These are phyloP conservation scores for Colletotrichum navitas DNA, from an alignment of 2,329 filamentous ascomycete genomes.

Conservation along the genomic window DNA sequence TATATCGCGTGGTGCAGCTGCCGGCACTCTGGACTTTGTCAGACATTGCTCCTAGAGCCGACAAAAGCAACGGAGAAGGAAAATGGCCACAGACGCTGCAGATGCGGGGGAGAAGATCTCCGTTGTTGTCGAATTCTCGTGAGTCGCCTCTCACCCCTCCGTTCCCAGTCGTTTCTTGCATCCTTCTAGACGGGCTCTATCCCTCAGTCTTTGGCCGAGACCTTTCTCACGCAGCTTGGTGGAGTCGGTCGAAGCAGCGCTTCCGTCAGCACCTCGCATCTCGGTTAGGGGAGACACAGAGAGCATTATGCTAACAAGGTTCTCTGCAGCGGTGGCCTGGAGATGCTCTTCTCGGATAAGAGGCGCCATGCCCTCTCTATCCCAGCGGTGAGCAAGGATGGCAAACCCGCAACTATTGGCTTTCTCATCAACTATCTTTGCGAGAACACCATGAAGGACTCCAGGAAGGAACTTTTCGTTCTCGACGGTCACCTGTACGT, in stretches of 20 bases:
- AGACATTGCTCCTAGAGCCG: not conserved
- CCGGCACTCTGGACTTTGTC: conserved; percentile 19
- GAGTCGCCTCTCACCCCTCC: conserved; percentile 46
- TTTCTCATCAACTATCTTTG: conserved; percentile 85
- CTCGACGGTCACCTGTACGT: conserved; percentile 89
- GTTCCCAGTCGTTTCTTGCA: not conserved
- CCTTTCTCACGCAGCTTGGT: not conserved
- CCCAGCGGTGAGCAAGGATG: conserved; percentile 71
- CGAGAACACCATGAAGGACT: conserved; percentile 85
- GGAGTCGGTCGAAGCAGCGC: conserved; percentile 7
- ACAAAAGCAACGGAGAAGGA: conserved; percentile 4
- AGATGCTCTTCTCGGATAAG: conserved; percentile 91
- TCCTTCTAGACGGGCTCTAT: conserved; percentile 18
- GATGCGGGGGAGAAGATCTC: conserved; percentile 56
- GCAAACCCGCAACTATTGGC: conserved; percentile 75
- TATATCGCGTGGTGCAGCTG: conserved; percentile 1
- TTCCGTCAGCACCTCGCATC: conserved; percentile 24
- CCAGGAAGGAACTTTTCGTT: conserved; percentile 88
- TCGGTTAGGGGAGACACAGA: conserved; percentile 12
- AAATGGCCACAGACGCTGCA: conserved; percentile 35
- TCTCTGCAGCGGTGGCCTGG: conserved; percentile 81
- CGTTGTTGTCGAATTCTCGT: conserved; percentile 80
- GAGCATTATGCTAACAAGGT: conserved; percentile 32
- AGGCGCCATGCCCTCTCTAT: conserved; percentile 78
- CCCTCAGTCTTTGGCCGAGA: not conserved